Percentiles rank a stretch among this genome's conserved stretches.
Evolutionary conservation across 257 asterid species (phyloP).

Genomic region (Ocimum tenuiflorum): DNA sequence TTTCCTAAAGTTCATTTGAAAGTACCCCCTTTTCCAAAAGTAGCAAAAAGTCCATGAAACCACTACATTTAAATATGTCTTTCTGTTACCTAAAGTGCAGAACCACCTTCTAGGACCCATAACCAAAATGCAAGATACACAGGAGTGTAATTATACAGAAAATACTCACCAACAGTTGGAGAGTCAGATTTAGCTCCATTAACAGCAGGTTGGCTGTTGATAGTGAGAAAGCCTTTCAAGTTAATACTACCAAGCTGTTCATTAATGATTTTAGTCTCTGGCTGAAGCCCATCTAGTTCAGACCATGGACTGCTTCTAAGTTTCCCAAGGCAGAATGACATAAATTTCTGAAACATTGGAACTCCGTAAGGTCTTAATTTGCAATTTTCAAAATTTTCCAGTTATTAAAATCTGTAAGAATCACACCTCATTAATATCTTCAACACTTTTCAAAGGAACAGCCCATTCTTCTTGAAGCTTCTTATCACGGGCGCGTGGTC

Average conservation of each 20-base stretch:
- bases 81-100: neutral
- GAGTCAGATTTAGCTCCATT: slow-evolving; percentile 79
- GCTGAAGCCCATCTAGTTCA: slow-evolving; percentile 87
- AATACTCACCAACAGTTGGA: slow-evolving; percentile 66
- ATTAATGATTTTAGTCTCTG: slow-evolving; percentile 80
- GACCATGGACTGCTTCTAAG: slow-evolving; percentile 89
- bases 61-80: neutral
- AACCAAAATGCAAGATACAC: neutral
- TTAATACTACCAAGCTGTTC: slow-evolving; percentile 62
- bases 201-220: slow-evolving; percentile 97
- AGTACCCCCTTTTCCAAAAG: neutral
- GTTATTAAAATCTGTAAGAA: neutral
- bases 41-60: neutral
- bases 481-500: slow-evolving; percentile 86
- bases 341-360: slow-evolving; percentile 52
- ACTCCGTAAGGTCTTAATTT: slow-evolving; percentile 17
- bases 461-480: slow-evolving; percentile 88
- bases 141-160: neutral
- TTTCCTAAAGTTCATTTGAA: neutral
- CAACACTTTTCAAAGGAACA: slow-evolving; percentile 54
- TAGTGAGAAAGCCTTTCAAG: slow-evolving; percentile 75
- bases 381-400: slow-evolving; percentile 4
- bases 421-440: slow-evolving; percentile 78
- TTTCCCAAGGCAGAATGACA: slow-evolving; percentile 71
- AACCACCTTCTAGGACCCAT: neutral